Evolutionary conservation across 805 yeast species (phyloP).

Genomic region (Kodamaea laetipori): DNA sequence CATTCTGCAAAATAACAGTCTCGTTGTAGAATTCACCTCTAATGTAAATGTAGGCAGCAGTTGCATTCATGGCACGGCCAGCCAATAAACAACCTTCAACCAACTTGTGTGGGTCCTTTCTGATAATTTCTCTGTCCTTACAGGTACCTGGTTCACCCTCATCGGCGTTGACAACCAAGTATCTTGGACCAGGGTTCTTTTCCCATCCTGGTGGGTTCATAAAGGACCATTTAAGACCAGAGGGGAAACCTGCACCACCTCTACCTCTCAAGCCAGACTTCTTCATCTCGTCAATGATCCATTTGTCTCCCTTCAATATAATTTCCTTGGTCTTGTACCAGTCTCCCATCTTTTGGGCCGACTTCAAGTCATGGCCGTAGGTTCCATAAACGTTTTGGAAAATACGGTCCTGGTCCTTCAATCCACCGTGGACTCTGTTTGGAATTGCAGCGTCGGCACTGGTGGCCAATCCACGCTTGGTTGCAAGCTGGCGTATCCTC

Average conservation of each 20-base stretch:
- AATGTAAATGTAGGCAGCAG: slow-evolving; percentile 89
- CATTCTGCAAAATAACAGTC: slow-evolving; percentile 69
- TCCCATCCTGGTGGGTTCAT: slow-evolving; percentile 98
- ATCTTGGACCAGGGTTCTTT: slow-evolving; percentile 84
- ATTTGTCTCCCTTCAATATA: slow-evolving; percentile 76
- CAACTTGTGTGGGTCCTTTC: slow-evolving; percentile 90
- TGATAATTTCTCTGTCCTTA: slow-evolving; percentile 86
- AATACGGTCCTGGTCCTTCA: slow-evolving; percentile 80
- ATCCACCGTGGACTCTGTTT: slow-evolving; percentile 66
- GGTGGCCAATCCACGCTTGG: slow-evolving; percentile 45
- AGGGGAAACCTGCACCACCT: slow-evolving; percentile 94
- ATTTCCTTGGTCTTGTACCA: slow-evolving; percentile 92
- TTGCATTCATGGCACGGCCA: slow-evolving; percentile 90
- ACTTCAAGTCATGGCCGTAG: slow-evolving; percentile 73
- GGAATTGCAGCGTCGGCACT: slow-evolving; percentile 51
- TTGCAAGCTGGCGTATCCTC: slow-evolving; percentile 26
- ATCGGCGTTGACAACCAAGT: slow-evolving; percentile 87
- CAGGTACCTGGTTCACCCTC: slow-evolving; percentile 96
- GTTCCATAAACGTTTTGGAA: slow-evolving; percentile 80
- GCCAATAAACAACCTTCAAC: slow-evolving; percentile 90
- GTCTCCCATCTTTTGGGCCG: slow-evolving; percentile 80
- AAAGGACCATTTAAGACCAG: slow-evolving; percentile 89
- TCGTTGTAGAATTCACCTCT: slow-evolving; percentile 90
- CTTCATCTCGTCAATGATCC: slow-evolving; percentile 89
- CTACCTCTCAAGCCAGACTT: slow-evolving; percentile 85